A percentile compares a stretch with the other conserved stretches of the same genome.
These are phyloP conservation scores for Mollisia scopiformis DNA, from an alignment of 2,329 filamentous ascomycete genomes.

Conservation along the genomic window DNA sequence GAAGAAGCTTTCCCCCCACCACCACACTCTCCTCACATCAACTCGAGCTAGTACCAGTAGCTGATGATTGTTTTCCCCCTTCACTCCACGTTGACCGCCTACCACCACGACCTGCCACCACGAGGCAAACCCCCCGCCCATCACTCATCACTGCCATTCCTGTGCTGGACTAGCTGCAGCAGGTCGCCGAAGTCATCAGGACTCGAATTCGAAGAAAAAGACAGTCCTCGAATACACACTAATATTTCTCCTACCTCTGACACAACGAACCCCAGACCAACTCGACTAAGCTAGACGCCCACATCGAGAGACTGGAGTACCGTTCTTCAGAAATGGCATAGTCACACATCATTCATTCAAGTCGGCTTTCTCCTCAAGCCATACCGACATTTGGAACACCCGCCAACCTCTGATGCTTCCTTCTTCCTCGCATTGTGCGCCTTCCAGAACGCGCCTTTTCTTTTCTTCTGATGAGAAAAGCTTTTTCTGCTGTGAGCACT, in stretches of 20 bases:
- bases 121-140: background rate
- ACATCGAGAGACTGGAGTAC: background rate
- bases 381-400: constrained; percentile 6
- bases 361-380: constrained; percentile 11
- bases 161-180: constrained; percentile 12
- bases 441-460: constrained; percentile 23
- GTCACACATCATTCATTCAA: constrained; percentile 5
- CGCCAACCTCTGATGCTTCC: constrained; percentile 11
- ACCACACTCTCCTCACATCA: background rate
- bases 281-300: background rate
- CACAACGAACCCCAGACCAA: background rate
- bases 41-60: background rate
- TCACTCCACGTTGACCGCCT: background rate
- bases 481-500: constrained; percentile 2
- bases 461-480: constrained; percentile 14
- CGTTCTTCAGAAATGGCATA: constrained; percentile 6
- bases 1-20: background rate
- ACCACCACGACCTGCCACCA: constrained; percentile 11
- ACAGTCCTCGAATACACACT: background rate
- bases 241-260: background rate
- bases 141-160: constrained; percentile 1
- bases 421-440: constrained; percentile 13
- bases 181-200: constrained; percentile 13
- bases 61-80: background rate
- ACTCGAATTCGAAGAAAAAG: constrained; percentile 4